phyloP scores from a whole-genome alignment of 495 filamentous ascomycete species.

The Hypoxylon lenormandii region DNA sequence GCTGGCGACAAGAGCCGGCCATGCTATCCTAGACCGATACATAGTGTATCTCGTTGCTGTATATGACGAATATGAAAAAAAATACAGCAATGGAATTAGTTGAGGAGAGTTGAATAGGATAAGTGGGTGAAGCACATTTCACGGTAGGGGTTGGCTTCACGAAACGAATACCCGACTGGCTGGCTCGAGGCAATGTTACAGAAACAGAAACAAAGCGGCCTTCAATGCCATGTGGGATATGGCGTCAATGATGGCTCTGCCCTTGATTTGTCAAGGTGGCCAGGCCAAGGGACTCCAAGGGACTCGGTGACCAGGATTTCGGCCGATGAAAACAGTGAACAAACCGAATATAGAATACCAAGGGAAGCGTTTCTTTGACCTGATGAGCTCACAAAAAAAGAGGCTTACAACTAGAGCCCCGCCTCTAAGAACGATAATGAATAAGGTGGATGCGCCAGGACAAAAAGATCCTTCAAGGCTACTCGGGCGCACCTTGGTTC shows the following conservation, averaged over 20 bases:
- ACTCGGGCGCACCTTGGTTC: constrained; percentile 1
- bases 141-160: constrained; percentile 14
- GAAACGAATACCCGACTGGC: constrained; percentile 6
- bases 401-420: constrained; percentile 29
- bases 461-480: constrained; percentile 35
- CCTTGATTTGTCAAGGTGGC: constrained; percentile 17
- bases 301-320: constrained; percentile 3
- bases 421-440: constrained; percentile 17
- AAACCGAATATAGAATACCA: constrained; percentile 20
- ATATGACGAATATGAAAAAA: constrained; percentile 24
- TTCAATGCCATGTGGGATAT: constrained; percentile 17
- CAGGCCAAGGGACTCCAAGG: constrained; percentile 11
- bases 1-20: constrained; percentile 42
- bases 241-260: constrained; percentile 18
- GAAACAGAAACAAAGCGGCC: constrained; percentile 22
- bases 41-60: constrained; percentile 32
- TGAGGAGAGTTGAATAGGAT: constrained; percentile 16
- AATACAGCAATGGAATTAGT: constrained; percentile 21
- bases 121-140: constrained; percentile 37
- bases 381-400: constrained; percentile 12
- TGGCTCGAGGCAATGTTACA: constrained; percentile 17
- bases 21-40: constrained; percentile 41
- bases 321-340: constrained; percentile 21
- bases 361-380: constrained; percentile 25
- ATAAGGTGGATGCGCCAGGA: constrained; percentile 10